Evolutionary conservation across 2,329 filamentous ascomycete genomes (phyloP), one percentile per base, ranked within the genome.

Genomic region (Xylaria sp.): DNA sequence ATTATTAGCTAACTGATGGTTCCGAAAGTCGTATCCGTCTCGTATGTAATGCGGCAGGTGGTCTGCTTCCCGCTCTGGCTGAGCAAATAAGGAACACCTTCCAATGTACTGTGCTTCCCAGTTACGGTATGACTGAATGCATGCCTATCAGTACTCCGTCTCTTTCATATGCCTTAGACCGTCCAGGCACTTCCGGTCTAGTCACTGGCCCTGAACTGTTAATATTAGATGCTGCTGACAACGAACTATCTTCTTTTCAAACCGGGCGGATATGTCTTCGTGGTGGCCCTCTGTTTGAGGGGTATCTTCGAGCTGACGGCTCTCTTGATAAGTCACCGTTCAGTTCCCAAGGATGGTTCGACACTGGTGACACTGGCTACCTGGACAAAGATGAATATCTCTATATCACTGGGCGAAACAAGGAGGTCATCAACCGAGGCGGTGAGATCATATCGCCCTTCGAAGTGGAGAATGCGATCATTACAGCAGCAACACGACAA

Each of bases 111-210:
- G 83, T 89, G 2, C 79, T 89, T 20, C 86, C 86, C 2, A 87
- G 85, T 70, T 88, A 89, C 72, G 87, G 86, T 20, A 88, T 89
- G 86, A 89, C 86, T 0, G 86, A 88, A 78, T 88, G 86, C 72
- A 88, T 88, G 85, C 86, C 86, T 0, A 88, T 88, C 56, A 86
- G 85, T 2, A 87, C 85, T 2, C 86, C 86, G 1, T 86, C 85
- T 0, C 77, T 87, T n/a, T 75, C 83, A 69, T 88, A 88, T 72
- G 77, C 78, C 34, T 80, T 88, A 4, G 85, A 87, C 63, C 83
- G 84, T 3, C 80, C 83, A 51, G 86, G 86, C 1, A 88, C 86
- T 2, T 88, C 86, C 1, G 86, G 86, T 31, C 76, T 86, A 57
- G 82, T 81, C 34, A 83, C 83, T 8, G 86, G 86, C 0, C 86